Conservation (phyloP, 1,284 basidiomycete genomes). For the Sporisorium sorghi region DNA sequence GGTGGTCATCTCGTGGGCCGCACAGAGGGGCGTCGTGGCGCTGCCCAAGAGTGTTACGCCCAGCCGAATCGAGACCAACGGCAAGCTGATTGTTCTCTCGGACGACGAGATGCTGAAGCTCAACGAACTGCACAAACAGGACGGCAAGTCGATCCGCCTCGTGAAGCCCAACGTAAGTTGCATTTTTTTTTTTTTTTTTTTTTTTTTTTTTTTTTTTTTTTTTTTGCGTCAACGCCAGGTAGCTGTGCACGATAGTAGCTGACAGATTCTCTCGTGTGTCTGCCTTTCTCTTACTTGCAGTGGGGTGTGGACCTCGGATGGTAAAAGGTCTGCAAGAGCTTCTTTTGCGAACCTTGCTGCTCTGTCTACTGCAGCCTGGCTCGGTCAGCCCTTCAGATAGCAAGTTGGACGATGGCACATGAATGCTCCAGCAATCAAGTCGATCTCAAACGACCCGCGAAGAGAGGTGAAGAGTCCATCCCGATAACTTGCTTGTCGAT, state of each 20-base stretch:
- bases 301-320: conserved; percentile 53
- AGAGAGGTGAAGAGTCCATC: neutral
- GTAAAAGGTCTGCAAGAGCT: conserved; percentile 3
- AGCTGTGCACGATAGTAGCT: neutral
- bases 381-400: too few species aligned
- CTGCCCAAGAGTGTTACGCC: conserved; percentile 70
- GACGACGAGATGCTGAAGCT: conserved; percentile 67
- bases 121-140: conserved; percentile 46
- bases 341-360: too few species aligned
- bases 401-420: neutral
- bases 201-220: too few species aligned
- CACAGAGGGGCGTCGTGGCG: conserved; percentile 67
- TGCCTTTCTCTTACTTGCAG: conserved; percentile 12
- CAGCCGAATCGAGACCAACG: conserved; percentile 68
- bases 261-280: neutral
- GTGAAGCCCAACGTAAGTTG: conserved; percentile 54
- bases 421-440: neutral
- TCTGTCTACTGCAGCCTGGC: too few species aligned
- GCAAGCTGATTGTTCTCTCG: conserved; percentile 65
- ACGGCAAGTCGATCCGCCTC: conserved; percentile 57
- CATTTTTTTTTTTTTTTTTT: neutral
- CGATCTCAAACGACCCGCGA: neutral
- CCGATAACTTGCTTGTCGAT: neutral
- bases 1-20: conserved; percentile 70
- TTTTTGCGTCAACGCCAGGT: too few species aligned